These are phyloP conservation scores for Dendrobium chrysotoxum DNA, from an alignment of 106 monocot species.

Conservation along the genomic window DNA sequence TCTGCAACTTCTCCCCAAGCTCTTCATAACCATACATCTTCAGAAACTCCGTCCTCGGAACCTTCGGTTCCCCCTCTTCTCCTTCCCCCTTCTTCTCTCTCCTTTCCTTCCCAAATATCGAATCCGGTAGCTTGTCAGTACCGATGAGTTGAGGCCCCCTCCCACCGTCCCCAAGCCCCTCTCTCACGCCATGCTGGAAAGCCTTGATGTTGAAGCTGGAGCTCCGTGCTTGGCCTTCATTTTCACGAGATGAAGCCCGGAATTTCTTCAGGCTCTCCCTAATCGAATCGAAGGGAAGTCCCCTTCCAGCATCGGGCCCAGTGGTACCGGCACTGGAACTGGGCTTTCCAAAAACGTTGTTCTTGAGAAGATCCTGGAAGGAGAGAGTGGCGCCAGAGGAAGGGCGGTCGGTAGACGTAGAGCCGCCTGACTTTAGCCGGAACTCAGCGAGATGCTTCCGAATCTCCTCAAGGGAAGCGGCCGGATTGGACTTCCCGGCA, in stretches of 20 bases:
- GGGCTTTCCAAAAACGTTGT: constrained; percentile 13
- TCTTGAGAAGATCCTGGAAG: constrained; percentile 63
- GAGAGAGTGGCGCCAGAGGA: constrained; percentile 23
- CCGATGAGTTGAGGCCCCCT: not conserved
- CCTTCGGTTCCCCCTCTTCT: constrained; percentile 19
- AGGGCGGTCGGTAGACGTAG: constrained; percentile 1
- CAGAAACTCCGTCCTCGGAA: constrained; percentile 41
- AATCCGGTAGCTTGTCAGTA: constrained; percentile 28
- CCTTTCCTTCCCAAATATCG: constrained; percentile 69
- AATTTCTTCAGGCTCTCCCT: constrained; percentile 45
- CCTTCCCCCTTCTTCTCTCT: constrained; percentile 29
- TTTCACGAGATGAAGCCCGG: not conserved
- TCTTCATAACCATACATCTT: constrained; percentile 58
- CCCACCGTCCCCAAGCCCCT: not conserved
- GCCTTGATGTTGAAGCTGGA: constrained; percentile 10
- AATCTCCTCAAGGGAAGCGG: constrained; percentile 56
- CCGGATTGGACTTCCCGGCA: not conserved
- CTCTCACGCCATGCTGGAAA: constrained; percentile 25
- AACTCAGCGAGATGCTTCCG: constrained; percentile 59
- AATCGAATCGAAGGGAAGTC: constrained; percentile 27
- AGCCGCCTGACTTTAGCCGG: constrained; percentile 16
- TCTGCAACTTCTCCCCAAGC: constrained; percentile 73
- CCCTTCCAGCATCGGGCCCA: not conserved
- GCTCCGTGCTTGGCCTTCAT: not conserved
- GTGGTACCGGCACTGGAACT: not conserved